Evolutionary conservation across 306 rosid species (phyloP).

Genomic region (Fragaria iinumae): DNA sequence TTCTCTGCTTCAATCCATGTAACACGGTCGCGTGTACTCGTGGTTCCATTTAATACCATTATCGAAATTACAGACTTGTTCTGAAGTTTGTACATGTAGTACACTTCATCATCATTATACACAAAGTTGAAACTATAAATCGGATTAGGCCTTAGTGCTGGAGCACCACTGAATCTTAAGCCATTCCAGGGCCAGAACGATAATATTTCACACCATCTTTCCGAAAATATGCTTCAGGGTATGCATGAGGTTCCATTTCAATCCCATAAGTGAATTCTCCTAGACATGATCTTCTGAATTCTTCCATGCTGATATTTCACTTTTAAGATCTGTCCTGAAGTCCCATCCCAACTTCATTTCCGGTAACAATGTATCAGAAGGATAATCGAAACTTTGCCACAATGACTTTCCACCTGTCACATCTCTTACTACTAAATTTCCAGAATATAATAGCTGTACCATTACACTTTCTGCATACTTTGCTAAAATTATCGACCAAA

Average conservation of each 20-base stretch:
- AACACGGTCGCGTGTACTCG: constrained; percentile 21
- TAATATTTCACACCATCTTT: constrained; percentile 27
- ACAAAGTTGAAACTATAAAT: constrained; percentile 32
- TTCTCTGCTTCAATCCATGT: constrained; percentile 39
- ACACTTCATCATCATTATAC: constrained; percentile 37
- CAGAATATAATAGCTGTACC: constrained; percentile 43
- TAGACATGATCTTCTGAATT: constrained; percentile 46
- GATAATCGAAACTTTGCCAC: constrained; percentile 74
- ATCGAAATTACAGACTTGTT: constrained; percentile 14
- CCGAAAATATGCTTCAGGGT: constrained; percentile 38
- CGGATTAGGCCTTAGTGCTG: constrained; percentile 22
- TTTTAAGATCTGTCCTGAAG: constrained; percentile 32
- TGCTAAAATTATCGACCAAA: constrained; percentile 37
- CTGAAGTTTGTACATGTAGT: constrained; percentile 37
- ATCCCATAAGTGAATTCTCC: constrained; percentile 39
- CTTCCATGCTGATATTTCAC: constrained; percentile 42
- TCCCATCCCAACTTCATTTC: constrained; percentile 63
- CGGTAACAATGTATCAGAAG: constrained; percentile 52
- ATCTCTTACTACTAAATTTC: constrained; percentile 47
- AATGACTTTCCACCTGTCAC: constrained; percentile 27
- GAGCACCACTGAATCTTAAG: constrained; percentile 36
- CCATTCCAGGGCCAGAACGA: constrained; percentile 57
- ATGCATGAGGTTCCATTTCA: constrained; percentile 15
- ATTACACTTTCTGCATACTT: constrained; percentile 26
- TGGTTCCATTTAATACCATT: constrained; percentile 47